Percentiles rank a stretch among this genome's conserved stretches.
phyloP scores from a whole-genome alignment of 2,329 filamentous ascomycete genomes.

The Penicillium aurantiogriseum region DNA sequence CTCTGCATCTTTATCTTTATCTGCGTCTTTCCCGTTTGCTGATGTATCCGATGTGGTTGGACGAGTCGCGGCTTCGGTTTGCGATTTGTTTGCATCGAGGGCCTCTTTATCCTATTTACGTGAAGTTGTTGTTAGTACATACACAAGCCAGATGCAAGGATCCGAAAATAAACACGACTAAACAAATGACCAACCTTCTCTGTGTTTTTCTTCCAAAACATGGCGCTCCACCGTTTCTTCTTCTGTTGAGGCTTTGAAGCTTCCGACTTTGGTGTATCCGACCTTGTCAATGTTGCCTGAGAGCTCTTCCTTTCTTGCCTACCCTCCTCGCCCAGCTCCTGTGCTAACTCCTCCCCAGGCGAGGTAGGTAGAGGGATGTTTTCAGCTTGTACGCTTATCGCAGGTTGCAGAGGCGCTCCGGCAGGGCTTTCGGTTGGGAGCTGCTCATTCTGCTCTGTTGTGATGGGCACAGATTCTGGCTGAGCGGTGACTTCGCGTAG shows the following conservation, averaged over 20 bases:
- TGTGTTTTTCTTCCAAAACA: constrained; percentile 40
- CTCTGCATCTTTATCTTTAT: constrained; percentile 63
- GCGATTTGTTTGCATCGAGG: background rate
- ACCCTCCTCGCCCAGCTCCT: constrained; percentile 33
- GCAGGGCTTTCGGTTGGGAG: background rate
- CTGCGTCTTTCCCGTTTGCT: constrained; percentile 37
- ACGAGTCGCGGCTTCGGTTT: constrained; percentile 5
- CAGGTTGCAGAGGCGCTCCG: constrained; percentile 4
- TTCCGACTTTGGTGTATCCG: constrained; percentile 20
- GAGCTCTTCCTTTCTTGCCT: constrained; percentile 33
- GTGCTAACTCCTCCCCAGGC: constrained; percentile 44
- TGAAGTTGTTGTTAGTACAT: background rate
- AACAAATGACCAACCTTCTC: constrained; percentile 26
- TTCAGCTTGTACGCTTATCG: constrained; percentile 46
- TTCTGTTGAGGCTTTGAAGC: constrained; percentile 25
- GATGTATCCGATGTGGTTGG: constrained; percentile 18
- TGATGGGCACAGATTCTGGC: constrained; percentile 26
- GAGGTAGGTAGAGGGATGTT: constrained; percentile 53
- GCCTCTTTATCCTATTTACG: constrained; percentile 10
- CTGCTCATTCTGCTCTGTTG: constrained; percentile 6
- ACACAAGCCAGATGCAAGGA: background rate
- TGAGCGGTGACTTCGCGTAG: constrained; percentile 52
- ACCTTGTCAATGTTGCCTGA: constrained; percentile 16
- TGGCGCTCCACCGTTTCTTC: constrained; percentile 39
- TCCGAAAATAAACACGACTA: background rate